These are phyloP conservation scores for Schoenoplectus tabernaemontani DNA, from an alignment of 202 grass and related monocot genomes.

Conservation along the genomic window DNA sequence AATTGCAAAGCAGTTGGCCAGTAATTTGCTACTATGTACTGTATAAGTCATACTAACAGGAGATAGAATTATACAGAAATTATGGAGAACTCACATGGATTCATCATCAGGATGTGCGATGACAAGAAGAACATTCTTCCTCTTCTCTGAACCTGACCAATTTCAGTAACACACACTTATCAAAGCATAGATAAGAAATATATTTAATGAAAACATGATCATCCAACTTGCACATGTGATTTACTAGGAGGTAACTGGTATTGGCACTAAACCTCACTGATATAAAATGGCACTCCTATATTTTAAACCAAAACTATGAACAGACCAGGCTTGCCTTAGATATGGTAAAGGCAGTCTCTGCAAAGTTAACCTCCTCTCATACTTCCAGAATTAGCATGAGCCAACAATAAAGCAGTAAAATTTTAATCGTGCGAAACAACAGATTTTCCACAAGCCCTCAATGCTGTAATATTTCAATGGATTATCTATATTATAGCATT, in stretches of 20 bases:
- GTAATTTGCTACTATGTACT: background rate
- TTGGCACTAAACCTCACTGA: background rate
- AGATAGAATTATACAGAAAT: background rate
- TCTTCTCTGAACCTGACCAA: slow-evolving; percentile 32
- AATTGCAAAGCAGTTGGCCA: background rate
- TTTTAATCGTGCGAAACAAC: background rate
- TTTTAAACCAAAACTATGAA: background rate
- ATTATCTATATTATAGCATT: background rate
- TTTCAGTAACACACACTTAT: background rate
- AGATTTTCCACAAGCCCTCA: background rate
- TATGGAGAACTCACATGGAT: slow-evolving; percentile 52
- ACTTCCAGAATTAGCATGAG: background rate
- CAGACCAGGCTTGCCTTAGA: background rate
- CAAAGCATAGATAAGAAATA: background rate
- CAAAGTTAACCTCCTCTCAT: background rate
- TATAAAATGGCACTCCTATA: background rate
- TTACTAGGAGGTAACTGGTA: background rate
- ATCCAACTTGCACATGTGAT: background rate
- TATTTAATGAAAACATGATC: background rate
- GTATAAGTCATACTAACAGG: background rate
- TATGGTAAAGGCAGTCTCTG: background rate
- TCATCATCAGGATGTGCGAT: slow-evolving; percentile 83
- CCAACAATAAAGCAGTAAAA: background rate
- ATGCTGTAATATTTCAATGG: background rate
- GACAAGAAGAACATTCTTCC: slow-evolving; percentile 57